Conservation (phyloP, 140 eudicot genomes). For the Senecio squalidus region DNA sequence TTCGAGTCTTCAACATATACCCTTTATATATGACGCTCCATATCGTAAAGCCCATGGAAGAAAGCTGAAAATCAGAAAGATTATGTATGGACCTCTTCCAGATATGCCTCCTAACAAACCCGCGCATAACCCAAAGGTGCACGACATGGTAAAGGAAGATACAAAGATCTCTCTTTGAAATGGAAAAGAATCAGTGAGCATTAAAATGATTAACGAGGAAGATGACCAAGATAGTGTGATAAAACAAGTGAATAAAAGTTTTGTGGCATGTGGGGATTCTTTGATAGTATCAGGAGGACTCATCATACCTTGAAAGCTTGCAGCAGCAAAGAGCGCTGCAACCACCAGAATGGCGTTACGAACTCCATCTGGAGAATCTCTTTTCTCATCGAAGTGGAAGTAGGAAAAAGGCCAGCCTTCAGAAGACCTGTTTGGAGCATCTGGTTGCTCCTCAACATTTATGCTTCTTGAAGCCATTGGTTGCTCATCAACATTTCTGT, state of each 20-base stretch:
- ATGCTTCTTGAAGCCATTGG: background rate
- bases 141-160: background rate
- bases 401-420: no score
- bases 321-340: background rate
- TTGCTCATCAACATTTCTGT: no score
- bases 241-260: background rate
- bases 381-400: no score
- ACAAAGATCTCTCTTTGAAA: background rate
- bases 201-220: background rate
- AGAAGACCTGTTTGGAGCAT: no score
- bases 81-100: no score
- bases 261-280: background rate
- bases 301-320: background rate
- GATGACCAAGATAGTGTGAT: background rate
- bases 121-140: background rate
- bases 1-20: no score
- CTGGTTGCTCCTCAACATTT: background rate
- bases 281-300: background rate
- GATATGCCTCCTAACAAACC: no score
- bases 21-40: no score
- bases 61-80: no score
- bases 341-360: background rate
- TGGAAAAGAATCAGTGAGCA: background rate
- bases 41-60: no score
- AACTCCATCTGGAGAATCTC: background rate